These are phyloP conservation scores for Copromyces sp. DNA, from an alignment of 495 filamentous ascomycete species.

Conservation along the genomic window DNA sequence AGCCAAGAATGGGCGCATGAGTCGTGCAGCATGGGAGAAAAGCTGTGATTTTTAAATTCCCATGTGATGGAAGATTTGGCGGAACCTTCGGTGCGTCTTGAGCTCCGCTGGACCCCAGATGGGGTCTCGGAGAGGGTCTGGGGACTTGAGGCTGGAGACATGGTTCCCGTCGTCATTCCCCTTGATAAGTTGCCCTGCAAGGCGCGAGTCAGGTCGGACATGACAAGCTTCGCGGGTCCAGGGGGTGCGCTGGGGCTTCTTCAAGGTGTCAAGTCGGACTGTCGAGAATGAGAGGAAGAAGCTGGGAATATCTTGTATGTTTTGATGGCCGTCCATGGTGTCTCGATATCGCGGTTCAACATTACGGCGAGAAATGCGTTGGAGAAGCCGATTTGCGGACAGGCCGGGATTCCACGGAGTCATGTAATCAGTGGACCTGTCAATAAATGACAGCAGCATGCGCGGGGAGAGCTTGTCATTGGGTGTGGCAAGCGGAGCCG, in stretches of 20 bases:
- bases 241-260: background rate
- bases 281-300: background rate
- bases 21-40: background rate
- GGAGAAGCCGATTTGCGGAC: background rate
- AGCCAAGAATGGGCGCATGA: background rate
- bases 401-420: background rate
- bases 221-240: background rate
- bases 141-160: background rate
- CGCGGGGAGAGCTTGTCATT: background rate
- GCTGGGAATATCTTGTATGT: background rate
- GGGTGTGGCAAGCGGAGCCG: background rate
- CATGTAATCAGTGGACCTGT: background rate
- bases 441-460: background rate
- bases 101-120: background rate
- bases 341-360: background rate
- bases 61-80: background rate
- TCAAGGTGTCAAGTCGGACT: background rate
- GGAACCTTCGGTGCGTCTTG: background rate
- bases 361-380: background rate
- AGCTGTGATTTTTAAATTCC: background rate
- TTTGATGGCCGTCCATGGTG: background rate
- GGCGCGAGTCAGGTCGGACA: background rate
- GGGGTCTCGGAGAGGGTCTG: background rate
- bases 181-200: background rate
- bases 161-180: background rate